These are phyloP conservation scores for Endogone sp. DNA, from an alignment of 192 early-diverging fungal species.

Conservation along the genomic window DNA sequence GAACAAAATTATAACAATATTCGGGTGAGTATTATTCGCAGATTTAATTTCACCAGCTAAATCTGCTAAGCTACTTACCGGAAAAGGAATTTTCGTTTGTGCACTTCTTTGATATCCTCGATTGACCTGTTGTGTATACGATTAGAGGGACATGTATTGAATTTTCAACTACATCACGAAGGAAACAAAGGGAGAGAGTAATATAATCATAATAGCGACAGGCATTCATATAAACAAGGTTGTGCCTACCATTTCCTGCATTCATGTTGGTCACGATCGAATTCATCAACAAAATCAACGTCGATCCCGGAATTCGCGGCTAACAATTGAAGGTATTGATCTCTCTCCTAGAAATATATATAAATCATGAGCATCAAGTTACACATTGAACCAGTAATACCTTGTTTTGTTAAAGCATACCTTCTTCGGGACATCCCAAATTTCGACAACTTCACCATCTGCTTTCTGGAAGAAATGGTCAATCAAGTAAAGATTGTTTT, in stretches of 20 bases:
- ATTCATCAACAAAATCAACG: constrained; percentile 24
- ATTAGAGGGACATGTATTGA: neutral
- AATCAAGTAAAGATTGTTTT: constrained; percentile 68
- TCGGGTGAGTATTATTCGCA: constrained; percentile 10
- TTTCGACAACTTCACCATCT: constrained; percentile 69
- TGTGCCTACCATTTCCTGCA: constrained; percentile 40
- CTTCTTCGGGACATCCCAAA: constrained; percentile 57
- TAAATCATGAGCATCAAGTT: too few species aligned
- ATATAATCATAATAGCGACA: too few species aligned
- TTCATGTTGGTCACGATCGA: constrained; percentile 39
- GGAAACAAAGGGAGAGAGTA: too few species aligned
- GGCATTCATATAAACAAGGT: neutral
- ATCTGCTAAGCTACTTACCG: constrained; percentile 21
- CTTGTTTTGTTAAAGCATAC: neutral
- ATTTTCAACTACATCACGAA: neutral
- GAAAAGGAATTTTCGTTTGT: constrained; percentile 59
- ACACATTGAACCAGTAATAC: too few species aligned
- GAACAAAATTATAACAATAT: constrained; percentile 33
- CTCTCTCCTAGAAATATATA: constrained; percentile 45
- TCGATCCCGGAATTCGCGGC: constrained; percentile 44
- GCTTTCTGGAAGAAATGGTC: constrained; percentile 62
- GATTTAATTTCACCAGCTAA: neutral
- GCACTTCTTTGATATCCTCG: constrained; percentile 62
- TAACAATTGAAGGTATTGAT: constrained; percentile 52
- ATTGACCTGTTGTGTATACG: constrained; percentile 32